Base-by-base conservation (phyloP, 2,329 filamentous ascomycete species). In the Fusarium sp. region DNA sequence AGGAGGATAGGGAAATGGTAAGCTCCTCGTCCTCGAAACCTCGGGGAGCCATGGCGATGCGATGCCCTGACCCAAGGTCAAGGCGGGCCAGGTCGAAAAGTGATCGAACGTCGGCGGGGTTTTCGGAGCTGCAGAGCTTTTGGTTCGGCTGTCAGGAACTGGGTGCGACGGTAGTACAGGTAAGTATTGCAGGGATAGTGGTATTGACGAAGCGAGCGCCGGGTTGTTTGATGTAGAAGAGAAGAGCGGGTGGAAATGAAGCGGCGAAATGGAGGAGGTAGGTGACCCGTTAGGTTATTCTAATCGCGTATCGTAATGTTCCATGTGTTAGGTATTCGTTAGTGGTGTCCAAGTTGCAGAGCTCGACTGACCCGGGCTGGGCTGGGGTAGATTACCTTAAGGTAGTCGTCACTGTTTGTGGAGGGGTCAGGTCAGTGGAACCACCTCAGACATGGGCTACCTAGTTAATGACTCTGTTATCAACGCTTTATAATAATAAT, bases 21-120 rank as follows among this genome's bases (percentile, higher is more conserved):
- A 95, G 90, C 84, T 95, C 93, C 85, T 94, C 93, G 81, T 94
- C 92, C 80, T 95, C 92, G 81, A 93, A 93, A 76, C 84, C 85
- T 80, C 84, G 82, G 68, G 85, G 84, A 79, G 85, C 83, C 87
- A 88, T 89, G 78, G 66, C 70, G 74, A 68, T 65, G 39, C 45
- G 62, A 64, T 62, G 67, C 60, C 72, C 64, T 55, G 66, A 60
- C 65, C 71, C 35, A 59, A 46, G 67, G 55, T 42, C 69, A 66
- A 71, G 66, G 74, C 71, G 63, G 56, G 63, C 61, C 46, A 42
- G 39, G 45, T 52, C 52, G 33, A 66, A 61, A 62, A 70, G 56
- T 58, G 61, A 60, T 64, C 57, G 58, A n/a, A n/a, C n/a, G 48
- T 56, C 52, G 64, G 55, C 51, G 68, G 70, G 68, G 62, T 59